A percentile compares a stretch with the other conserved stretches of the same genome.
Conservation (phyloP, 768 basidiomycete species). For the Lactarius deliciosus region DNA sequence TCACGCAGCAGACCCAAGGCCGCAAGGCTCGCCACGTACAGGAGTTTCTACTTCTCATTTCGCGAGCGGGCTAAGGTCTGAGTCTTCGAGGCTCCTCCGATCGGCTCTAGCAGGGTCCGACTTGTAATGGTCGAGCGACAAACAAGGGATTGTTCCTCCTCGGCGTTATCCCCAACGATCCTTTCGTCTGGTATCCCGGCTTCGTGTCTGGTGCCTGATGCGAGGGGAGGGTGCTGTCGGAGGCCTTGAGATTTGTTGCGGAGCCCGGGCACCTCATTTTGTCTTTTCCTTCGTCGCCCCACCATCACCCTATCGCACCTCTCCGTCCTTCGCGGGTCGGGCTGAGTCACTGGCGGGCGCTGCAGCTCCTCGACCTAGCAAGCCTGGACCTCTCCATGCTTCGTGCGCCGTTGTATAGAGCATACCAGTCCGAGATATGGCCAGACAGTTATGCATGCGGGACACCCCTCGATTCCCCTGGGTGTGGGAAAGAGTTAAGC, state of each 20-base stretch:
- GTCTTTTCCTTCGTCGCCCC: neutral
- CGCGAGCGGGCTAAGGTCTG: slow-evolving; percentile 85
- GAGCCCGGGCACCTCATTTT: slow-evolving; percentile 22
- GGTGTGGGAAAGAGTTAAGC: neutral
- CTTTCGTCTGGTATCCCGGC: slow-evolving; percentile 41
- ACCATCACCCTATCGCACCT: slow-evolving; percentile 25
- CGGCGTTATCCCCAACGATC: slow-evolving; percentile 45
- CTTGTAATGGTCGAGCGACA: slow-evolving; percentile 56
- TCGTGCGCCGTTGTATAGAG: neutral
- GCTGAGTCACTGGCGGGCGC: slow-evolving; percentile 17
- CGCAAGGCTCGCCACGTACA: slow-evolving; percentile 66
- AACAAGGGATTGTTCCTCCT: slow-evolving; percentile 56
- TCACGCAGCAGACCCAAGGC: slow-evolving; percentile 52
- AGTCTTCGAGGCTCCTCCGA: slow-evolving; percentile 65
- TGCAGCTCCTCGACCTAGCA: slow-evolving; percentile 12
- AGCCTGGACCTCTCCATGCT: neutral
- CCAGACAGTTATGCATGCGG: neutral
- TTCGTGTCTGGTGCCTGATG: slow-evolving; percentile 15
- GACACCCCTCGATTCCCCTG: neutral
- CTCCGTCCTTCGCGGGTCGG: slow-evolving; percentile 23
- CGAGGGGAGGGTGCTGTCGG: slow-evolving; percentile 25
- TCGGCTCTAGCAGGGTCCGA: slow-evolving; percentile 62
- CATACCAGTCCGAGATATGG: neutral
- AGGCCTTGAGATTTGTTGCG: slow-evolving; percentile 28
- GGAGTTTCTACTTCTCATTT: slow-evolving; percentile 39